Percentiles rank a stretch among this genome's conserved stretches.
Conservation (phyloP, 208 protist species). For the Acanthamoeba quina region DNA sequence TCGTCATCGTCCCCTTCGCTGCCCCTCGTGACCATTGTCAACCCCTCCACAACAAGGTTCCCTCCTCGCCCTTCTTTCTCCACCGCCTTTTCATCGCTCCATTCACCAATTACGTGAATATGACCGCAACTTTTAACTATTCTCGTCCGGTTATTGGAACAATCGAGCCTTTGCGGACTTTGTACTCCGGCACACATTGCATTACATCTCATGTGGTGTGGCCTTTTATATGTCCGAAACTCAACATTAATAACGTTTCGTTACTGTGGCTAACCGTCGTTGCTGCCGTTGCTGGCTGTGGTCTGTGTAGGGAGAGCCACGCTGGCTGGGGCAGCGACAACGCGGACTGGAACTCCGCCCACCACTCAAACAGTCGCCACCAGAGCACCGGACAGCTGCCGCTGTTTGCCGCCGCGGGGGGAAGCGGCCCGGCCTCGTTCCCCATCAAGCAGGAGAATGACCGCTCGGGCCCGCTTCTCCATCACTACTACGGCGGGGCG, state of each 20-base stretch:
- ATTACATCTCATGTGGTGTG: background rate
- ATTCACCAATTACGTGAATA: too few species aligned
- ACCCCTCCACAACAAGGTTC: background rate
- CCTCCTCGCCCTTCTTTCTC: background rate
- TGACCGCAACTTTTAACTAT: background rate
- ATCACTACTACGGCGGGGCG: background rate
- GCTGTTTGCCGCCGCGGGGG: background rate
- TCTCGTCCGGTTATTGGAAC: too few species aligned
- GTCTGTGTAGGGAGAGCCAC: background rate
- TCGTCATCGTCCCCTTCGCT: background rate
- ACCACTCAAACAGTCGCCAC: too few species aligned
- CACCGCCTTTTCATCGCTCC: background rate
- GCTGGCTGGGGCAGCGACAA: conserved; percentile 4
- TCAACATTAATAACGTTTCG: background rate
- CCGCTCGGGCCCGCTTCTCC: background rate
- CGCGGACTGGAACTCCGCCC: background rate
- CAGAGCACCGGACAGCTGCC: background rate
- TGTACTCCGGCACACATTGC: background rate
- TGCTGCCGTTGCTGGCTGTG: background rate
- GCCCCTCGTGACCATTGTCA: background rate
- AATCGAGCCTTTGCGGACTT: too few species aligned
- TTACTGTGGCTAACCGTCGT: background rate
- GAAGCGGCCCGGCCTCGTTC: background rate
- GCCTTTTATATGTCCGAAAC: background rate
- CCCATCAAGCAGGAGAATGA: conserved; percentile 11